These are phyloP conservation scores for Diaporthe aspalathi DNA, from an alignment of 2,329 filamentous ascomycete genomes.

Conservation along the genomic window DNA sequence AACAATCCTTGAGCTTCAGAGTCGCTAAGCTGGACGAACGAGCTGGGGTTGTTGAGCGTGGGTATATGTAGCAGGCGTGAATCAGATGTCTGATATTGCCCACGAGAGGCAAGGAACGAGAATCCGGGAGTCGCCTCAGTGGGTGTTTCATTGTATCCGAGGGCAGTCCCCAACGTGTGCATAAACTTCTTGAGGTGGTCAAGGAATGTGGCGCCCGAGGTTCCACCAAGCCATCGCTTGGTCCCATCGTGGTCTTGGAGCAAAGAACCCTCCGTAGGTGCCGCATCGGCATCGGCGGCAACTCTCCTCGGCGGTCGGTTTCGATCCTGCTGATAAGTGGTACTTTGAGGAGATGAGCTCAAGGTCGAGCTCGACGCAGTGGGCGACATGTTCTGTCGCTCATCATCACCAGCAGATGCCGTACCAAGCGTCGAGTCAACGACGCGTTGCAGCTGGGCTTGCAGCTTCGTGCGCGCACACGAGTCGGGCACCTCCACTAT, in stretches of 20 bases:
- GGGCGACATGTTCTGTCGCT: constrained; percentile 32
- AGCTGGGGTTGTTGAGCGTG: constrained; percentile 8
- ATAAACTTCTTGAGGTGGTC: constrained; percentile 62
- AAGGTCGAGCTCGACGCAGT: constrained; percentile 42
- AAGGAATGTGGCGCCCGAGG: constrained; percentile 62
- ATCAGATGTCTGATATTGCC: constrained; percentile 61
- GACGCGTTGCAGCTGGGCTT: constrained; percentile 39
- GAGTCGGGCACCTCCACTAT: constrained; percentile 48
- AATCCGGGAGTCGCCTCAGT: constrained; percentile 42
- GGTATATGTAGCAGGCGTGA: constrained; percentile 53
- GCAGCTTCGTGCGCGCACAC: constrained; percentile 49
- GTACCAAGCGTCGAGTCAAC: constrained; percentile 40
- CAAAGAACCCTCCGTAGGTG: constrained; percentile 52
- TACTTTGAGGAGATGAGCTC: constrained; percentile 33
- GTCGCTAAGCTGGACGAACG: not conserved
- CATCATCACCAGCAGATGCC: constrained; percentile 13
- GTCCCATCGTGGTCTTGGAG: constrained; percentile 58
- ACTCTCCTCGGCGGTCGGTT: not conserved
- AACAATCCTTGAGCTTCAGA: constrained; percentile 54
- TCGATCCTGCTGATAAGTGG: constrained; percentile 24
- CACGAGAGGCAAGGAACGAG: constrained; percentile 55
- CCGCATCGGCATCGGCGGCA: not conserved
- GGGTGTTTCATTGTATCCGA: constrained; percentile 42
- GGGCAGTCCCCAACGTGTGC: constrained; percentile 49
- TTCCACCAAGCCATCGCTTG: constrained; percentile 60